phyloP scores from a whole-genome alignment of 1,139 yeast genomes.

The Magnusiomyces paraingens region DNA sequence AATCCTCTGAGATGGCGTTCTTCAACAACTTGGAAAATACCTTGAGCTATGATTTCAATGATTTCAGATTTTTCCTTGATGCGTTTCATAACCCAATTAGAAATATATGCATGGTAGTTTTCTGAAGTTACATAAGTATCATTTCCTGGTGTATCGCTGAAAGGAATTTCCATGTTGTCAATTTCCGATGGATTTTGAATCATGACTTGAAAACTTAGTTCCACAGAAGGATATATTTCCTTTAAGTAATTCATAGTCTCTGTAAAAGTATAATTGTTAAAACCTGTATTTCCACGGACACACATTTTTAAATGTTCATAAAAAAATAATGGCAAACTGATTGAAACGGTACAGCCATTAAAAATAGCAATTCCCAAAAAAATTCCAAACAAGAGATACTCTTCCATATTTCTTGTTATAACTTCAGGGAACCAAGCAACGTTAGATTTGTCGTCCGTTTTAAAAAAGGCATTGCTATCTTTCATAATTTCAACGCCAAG shows the following conservation, averaged over 20 bases:
- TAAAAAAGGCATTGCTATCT: constrained; percentile 18
- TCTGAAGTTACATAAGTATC: background rate
- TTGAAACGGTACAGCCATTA: constrained; percentile 27
- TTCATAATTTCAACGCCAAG: constrained; percentile 21
- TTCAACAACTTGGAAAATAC: background rate
- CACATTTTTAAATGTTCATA: constrained; percentile 18
- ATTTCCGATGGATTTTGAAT: constrained; percentile 10
- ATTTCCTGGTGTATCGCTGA: background rate
- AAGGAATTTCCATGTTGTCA: constrained; percentile 12
- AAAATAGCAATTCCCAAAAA: constrained; percentile 27
- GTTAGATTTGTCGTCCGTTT: constrained; percentile 18
- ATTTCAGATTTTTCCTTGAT: background rate
- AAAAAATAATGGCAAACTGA: constrained; percentile 23
- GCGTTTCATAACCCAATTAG: background rate
- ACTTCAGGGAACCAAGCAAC: constrained; percentile 24
- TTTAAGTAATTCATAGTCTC: constrained; percentile 12
- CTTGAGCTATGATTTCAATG: background rate
- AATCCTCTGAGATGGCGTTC: background rate
- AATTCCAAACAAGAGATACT: constrained; percentile 21
- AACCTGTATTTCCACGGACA: too few species aligned
- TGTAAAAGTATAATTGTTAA: background rate
- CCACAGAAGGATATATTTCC: constrained; percentile 8
- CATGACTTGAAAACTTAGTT: constrained; percentile 5
- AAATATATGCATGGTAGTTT: background rate
- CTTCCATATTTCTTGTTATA: constrained; percentile 10